These are phyloP conservation scores for Primulina huaijiensis DNA, from an alignment of 257 asterid species.

Conservation along the genomic window DNA sequence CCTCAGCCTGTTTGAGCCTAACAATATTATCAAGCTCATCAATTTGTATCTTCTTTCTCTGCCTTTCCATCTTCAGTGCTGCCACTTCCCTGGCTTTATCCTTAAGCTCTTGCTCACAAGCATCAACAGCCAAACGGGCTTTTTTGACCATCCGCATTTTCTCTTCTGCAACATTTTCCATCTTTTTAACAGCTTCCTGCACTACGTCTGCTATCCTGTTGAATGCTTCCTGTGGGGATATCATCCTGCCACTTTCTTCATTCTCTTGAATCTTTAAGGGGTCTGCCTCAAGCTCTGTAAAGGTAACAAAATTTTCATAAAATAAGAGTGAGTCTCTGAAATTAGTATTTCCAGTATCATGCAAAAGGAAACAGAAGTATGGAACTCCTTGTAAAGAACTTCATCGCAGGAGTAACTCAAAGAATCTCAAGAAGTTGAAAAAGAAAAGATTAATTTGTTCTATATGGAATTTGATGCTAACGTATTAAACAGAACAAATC, in stretches of 20 bases:
- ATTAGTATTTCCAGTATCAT: neutral
- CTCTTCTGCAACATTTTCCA: slow-evolving; percentile 91
- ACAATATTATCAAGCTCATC: slow-evolving; percentile 86
- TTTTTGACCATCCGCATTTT: slow-evolving; percentile 79
- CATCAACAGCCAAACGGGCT: slow-evolving; percentile 73
- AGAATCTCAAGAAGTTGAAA: neutral
- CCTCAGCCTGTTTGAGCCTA: slow-evolving; percentile 86
- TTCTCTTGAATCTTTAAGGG: slow-evolving; percentile 52
- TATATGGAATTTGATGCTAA: neutral
- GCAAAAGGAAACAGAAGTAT: neutral
- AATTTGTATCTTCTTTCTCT: slow-evolving; percentile 73
- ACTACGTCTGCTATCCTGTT: slow-evolving; percentile 87
- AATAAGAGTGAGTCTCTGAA: neutral
- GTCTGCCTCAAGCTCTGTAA: slow-evolving; percentile 71
- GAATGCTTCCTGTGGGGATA: slow-evolving; percentile 91
- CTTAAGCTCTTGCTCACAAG: slow-evolving; percentile 87
- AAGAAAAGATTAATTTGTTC: neutral
- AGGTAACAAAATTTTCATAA: neutral
- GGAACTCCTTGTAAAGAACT: neutral
- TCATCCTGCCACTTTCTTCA: slow-evolving; percentile 60
- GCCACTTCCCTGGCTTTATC: slow-evolving; percentile 82
- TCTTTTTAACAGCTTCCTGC: slow-evolving; percentile 86
- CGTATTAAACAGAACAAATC: neutral
- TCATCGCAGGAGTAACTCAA: neutral
- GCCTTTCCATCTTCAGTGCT: slow-evolving; percentile 71